Base-by-base conservation (phyloP, 2,329 filamentous ascomycete species). In the Bertia moriformis region DNA sequence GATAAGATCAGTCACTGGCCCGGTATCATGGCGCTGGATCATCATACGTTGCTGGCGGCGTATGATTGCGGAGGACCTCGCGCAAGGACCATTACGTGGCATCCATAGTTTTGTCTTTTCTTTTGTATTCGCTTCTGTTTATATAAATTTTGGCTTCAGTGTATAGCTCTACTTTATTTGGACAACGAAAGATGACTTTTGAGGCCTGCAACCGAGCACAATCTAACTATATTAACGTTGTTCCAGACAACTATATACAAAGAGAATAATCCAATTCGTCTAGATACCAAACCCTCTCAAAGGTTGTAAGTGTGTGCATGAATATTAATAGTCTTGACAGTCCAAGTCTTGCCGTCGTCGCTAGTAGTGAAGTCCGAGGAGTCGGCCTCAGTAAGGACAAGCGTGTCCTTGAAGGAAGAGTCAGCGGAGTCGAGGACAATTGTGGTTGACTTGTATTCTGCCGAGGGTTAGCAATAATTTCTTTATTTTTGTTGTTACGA, bases 1-100 rank as follows among this genome's bases (percentile, higher is more conserved):
- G 44, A 48, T 2, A 51, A 49, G 15, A 48, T 51, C 5, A 54
- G 55, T 27, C 54, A 51, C 24, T 64, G 61, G 61, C 60, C 60
- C 1, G 58, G 60, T 1, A 47, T 63, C 1, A 47, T 59, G 43
- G 32, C 32, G 10, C 10, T 35, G 10, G 32, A 35, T 17, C 32
- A 35, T 17, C 15, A 35, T 35, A 35, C 32, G 10, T 7, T 17
- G 32, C 32, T 35, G 10, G 32, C 15, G 10, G 15, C 15, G 32
- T 35, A 35, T 17, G 32, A 35, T 7, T 17, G 32, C 32, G 32
- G 32, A 35, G 32, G 32, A 7, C 32, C 32, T 7, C 12, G 7
- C 7, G 32, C 12, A 7, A 35, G 15, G 32, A 12, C 32, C 15
- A 18, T 35, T 17, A 35, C 32, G 7, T 35, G 12, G 32, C 32